phyloP scores from a whole-genome alignment of 306 rosid species.

The Rosa multiflora region DNA sequence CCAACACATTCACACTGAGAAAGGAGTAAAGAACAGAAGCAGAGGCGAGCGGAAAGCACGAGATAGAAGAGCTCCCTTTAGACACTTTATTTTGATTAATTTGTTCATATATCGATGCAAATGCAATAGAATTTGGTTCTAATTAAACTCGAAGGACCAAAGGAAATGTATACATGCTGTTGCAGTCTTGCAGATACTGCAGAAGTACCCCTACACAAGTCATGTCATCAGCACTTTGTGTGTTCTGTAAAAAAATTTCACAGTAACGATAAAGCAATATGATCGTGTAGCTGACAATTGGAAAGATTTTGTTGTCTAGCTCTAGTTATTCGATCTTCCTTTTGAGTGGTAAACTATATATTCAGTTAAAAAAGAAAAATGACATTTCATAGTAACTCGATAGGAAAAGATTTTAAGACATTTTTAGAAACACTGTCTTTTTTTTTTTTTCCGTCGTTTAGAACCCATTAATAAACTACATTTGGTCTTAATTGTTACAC shows the following conservation, averaged over 20 bases:
- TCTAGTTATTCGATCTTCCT: not conserved
- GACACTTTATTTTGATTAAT: slow-evolving; percentile 34
- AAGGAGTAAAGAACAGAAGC: slow-evolving; percentile 27
- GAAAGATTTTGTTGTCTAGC: not conserved
- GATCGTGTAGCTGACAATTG: not conserved
- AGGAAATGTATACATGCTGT: not conserved
- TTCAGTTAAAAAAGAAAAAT: not conserved
- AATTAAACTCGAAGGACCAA: not conserved
- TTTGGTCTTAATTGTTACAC: too few relatives aligned
- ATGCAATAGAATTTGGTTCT: not conserved
- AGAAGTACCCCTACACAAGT: not conserved
- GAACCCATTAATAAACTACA: too few relatives aligned
- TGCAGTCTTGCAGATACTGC: not conserved
- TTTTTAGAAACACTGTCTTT: too few relatives aligned
- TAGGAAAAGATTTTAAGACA: too few relatives aligned
- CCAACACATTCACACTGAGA: not conserved
- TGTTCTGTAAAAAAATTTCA: not conserved
- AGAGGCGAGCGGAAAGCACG: slow-evolving; percentile 54
- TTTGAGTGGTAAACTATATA: not conserved
- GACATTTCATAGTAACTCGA: not conserved
- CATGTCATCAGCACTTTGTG: not conserved
- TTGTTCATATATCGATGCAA: slow-evolving; percentile 28
- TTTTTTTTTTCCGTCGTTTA: too few relatives aligned
- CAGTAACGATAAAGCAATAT: not conserved
- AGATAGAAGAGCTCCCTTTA: slow-evolving; percentile 37